Evolutionary conservation across 331 rosid species (phyloP).

Genomic region (Pyracantha coccinea): DNA sequence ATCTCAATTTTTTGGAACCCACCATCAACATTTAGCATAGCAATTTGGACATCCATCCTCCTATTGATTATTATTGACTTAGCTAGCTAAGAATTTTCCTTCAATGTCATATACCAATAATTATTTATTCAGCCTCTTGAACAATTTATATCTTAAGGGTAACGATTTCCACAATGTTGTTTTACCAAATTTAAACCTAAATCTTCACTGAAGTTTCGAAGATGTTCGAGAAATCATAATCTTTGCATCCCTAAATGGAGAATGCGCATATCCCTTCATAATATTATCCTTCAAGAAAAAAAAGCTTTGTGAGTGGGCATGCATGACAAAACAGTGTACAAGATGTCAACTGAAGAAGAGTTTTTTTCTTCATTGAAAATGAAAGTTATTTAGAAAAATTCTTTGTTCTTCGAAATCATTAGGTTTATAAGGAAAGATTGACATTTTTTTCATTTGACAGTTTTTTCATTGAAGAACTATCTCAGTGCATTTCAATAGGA

Average conservation of each 20-base stretch:
- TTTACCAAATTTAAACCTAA: background rate
- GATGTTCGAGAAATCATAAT: no score
- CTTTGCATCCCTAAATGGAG: no score
- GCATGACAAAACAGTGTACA: background rate
- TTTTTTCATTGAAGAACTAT: background rate
- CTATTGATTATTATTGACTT: background rate
- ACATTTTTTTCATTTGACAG: background rate
- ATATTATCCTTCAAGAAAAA: no score
- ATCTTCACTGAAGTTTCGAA: background rate
- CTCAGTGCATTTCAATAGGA: background rate
- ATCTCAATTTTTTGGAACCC: background rate
- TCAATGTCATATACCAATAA: no score
- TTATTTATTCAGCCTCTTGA: no score
- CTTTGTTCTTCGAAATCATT: background rate
- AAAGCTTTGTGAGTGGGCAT: no score
- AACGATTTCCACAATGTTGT: no score
- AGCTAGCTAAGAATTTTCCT: background rate
- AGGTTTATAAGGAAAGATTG: background rate
- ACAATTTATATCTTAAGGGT: no score
- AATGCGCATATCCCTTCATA: no score
- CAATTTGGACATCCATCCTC: background rate
- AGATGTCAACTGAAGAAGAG: no score
- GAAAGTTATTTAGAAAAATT: no score
- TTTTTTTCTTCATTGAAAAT: no score
- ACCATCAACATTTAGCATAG: background rate